Base-by-base conservation (phyloP, 2,329 filamentous ascomycete species). In the Dissoconium aciculare region DNA sequence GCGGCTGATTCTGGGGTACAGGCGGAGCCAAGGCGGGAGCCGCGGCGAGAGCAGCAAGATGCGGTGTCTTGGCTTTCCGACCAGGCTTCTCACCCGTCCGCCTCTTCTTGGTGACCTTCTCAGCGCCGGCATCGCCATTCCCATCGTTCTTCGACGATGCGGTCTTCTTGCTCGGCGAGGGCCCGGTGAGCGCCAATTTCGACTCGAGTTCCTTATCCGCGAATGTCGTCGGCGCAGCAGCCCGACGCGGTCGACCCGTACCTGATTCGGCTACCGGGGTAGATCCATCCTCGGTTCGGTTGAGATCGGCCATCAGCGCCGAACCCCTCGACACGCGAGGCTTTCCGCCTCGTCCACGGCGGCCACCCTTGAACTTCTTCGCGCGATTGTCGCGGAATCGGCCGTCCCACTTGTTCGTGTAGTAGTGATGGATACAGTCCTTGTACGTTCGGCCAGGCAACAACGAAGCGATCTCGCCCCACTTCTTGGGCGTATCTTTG, bases 371-470 rank as follows among this genome's bases (percentile, higher is more conserved):
- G 29, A 52, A 42, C 41, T 50, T 54, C 34, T 49, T 72, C 53
- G 71, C 75, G 16, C 78, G 63, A 54, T 79, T 81, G 48, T 81
- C 77, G 51, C 85, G 83, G 37, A 85, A 74, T 39, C 80, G 75
- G 25, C 74, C 68, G 27, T 74, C 66, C 57, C 77, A 78, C 57
- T 73, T 89, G 50, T 77, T 80, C 39, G 80, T 65, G 53, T 89
- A 89, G 55, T 89, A 89, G 53, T 85, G 83, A 49, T 83, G 77
- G 43, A 89, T 89, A 53, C 78, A 83, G 27, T 79, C 71, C 41
- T 78, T 76, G 54, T 82, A 84, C 45, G 79, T 74, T 14, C 80
- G 71, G 16, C 67, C 64, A 1, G 69, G 67, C 4, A 87, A 58
- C 14, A 66, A 64, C 35, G 78, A 71, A 4, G 80, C 77, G 35